Base-by-base conservation (phyloP, 1,284 basidiomycete species). In the Ustilago trichophora region DNA sequence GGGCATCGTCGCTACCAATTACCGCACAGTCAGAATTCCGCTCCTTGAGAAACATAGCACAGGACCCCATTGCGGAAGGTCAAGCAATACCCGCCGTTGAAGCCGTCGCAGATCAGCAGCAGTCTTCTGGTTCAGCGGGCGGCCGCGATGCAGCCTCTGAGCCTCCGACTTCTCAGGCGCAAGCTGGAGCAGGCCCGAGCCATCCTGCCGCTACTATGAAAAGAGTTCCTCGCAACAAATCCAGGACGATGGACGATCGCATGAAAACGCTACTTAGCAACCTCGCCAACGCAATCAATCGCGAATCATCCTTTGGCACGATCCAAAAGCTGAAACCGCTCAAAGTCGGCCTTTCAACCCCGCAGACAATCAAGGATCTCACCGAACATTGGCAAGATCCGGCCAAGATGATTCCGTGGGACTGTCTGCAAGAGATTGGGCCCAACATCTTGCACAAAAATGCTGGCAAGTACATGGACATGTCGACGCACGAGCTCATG, bases 341-440 rank as follows among this genome's bases (percentile, higher is more conserved):
- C 5, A 41, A 49, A 21, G 33, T 16, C 4, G 57, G 64, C 9
- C 11, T 13, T 5, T 32, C 57, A 0, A 49, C 53, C 4, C 35
- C 26, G 12, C 32, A 40, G 6, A 60, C 53, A 5, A 27, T 67
- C 5, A 29, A 38, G 15, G 51, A 67, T n/a, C 36, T 56, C 13
- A 49, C 57, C 13, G 49, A 67, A 13, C 27, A 47, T 12, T 67
- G 64, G 64, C 64, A 67, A 16, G 53, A 60, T 21, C 64, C 64
- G 9, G 37, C 44, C 32, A 56, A 46, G 25, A 45, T 67, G 53
- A 62, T 67, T 19, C 64, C 64, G 0, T 67, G 64, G 64, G 40
- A 21, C 3, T 67, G 64, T 29, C 21, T 67, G 22, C 40, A 67
- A 33, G 53, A 60, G 13, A 18, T 67, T 5, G 40, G 51, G 0